Conservation (phyloP, 441 rosid genomes). For the Gossypium trilobum region DNA sequence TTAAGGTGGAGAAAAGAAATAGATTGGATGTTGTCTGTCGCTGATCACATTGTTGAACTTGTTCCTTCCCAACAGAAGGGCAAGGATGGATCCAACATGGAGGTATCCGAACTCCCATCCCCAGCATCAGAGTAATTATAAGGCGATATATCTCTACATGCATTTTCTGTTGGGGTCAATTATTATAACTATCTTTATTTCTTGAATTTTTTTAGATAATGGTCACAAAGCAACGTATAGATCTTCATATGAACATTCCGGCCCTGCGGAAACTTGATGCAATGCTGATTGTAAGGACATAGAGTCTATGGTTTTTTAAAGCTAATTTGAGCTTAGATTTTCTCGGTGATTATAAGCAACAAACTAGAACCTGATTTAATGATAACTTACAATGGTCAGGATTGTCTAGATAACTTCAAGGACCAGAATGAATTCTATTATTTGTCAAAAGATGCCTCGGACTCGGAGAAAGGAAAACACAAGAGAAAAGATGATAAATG, state of each 20-base stretch:
- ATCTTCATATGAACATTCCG: slow-evolving; percentile 79
- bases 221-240: slow-evolving; percentile 62
- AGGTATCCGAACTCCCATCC: slow-evolving; percentile 36
- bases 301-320: not conserved
- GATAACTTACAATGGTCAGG: slow-evolving; percentile 30
- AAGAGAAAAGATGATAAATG: slow-evolving; percentile 75
- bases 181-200: not conserved
- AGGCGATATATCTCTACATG: not conserved
- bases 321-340: not conserved
- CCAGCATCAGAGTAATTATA: not conserved
- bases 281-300: slow-evolving; percentile 64
- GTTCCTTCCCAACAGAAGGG: slow-evolving; percentile 69
- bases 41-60: slow-evolving; percentile 82
- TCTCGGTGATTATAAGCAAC: not conserved
- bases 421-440: slow-evolving; percentile 54
- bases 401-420: slow-evolving; percentile 64
- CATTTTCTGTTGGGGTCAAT: not conserved
- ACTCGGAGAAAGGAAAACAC: slow-evolving; percentile 54
- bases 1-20: slow-evolving; percentile 77
- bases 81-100: slow-evolving; percentile 68
- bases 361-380: not conserved
- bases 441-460: slow-evolving; percentile 55
- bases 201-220: slow-evolving; percentile 32
- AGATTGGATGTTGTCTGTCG: slow-evolving; percentile 71
- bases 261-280: slow-evolving; percentile 74